Evolutionary conservation across 1,284 basidiomycete species (phyloP), one percentile per base, ranked within the genome.

Genomic region (Cryptococcus maquisensis): DNA sequence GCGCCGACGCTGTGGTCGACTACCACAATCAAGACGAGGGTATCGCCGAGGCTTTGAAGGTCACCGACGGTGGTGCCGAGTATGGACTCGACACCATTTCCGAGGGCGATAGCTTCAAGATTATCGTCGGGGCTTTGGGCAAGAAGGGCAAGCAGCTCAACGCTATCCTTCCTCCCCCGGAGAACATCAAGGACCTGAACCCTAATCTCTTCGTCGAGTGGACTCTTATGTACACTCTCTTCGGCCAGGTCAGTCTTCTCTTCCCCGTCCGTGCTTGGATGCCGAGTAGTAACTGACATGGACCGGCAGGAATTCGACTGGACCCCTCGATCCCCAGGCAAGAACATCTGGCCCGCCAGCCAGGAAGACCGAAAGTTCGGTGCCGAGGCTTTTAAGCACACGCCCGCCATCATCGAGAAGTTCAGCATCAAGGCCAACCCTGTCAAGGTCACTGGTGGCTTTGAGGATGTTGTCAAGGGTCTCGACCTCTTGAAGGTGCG

Each of bases 1-100:
- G 80, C n/a, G 80, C 80, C 2, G 71, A 78, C 47, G 77, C 62
- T 7, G 73, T 55, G 9, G 43, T 65, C 49, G 55, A 60, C 56
- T 72, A 72, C 58, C 55, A 63, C 38, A 49, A 69, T 57, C 55
- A 49, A 15, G 60, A 61, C 26, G 52, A 47, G 21, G 64, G 61
- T 6, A 52, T 64, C 48, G 51, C 53, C 32, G 42, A 60, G 21
- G 65, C 71, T 58, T 62, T 60, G 59, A 41, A 65, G 56, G 64
- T 67, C 42, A 69, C 69, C 2, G 63, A 58, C 38, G 68, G 68
- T 20, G 65, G 64, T n/a, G 63, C 71, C 9, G 52, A 51, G 21
- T 51, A 48, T 21, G 69, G 57, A 13, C 54, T 74, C 10, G 72
- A 74, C 59, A 64, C 64, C 46, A 71, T 74, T 55, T 66, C 66